Evolutionary conservation across 2,329 filamentous ascomycete genomes (phyloP), one percentile per base, ranked within the genome.

Genomic region (Mycocentrospora acerina): DNA sequence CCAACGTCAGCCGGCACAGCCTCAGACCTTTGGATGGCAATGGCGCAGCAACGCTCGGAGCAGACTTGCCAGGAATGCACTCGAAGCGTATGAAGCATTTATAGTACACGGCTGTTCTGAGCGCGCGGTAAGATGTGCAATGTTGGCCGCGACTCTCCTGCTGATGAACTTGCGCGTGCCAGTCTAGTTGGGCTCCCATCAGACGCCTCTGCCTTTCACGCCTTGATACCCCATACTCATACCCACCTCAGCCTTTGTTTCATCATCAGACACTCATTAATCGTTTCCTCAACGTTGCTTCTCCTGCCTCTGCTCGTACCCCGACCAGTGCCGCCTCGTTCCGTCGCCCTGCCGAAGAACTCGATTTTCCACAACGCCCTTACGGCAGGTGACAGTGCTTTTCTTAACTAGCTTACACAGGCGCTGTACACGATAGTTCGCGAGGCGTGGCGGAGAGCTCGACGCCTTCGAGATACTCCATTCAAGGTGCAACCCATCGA

Each of bases 241-340:
- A 41, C 44, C 35, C 44, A 39, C 39, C 41, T 35, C 46, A 51
- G 37, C 42, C 32, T 40, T 42, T 53, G 49, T 60, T 51, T 57
- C 53, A 53, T 40, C 35, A 46, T 46, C 43, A 48, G 35, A 33
- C 38, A 38, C 42, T 32, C 32, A 41, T 46, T 42, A 43, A 50
- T 45, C 46, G 43, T 37, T 40, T 49, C 40, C 29, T 34, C 40
- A 30, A 27, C 29, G 28, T 24, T 46, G 31, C 44, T 35, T 33
- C 31, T 30, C 30, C 38, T 18, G 35, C 39, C 37, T 32, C 44
- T 42, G 43, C 46, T 40, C 48, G 38, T 43, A 44, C 29, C 45
- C 25, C 18, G 29, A 42, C 37, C 37, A 24, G 28, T 37, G 32
- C 47, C 37, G 37, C 44, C 28, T 11, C 26, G 11, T 15, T 35